Conservation (phyloP, 768 basidiomycete genomes). For the Psilocybe sp. region DNA sequence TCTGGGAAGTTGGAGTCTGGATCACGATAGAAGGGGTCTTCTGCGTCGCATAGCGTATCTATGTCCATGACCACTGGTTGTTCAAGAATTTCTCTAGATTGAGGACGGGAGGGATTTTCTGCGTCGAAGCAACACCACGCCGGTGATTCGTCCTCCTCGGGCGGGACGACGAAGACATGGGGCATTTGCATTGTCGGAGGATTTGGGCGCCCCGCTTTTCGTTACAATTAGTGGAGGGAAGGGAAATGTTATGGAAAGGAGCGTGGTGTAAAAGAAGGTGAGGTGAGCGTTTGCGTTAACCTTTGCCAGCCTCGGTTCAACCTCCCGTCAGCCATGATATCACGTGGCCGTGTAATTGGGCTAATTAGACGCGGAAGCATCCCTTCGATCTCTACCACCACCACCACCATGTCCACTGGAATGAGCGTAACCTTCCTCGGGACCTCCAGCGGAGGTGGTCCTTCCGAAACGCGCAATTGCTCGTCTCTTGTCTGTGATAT, state of each 20-base stretch:
- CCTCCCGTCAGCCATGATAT: conserved; percentile 20
- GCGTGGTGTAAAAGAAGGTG: conserved; percentile 8
- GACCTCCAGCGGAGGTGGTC: conserved; percentile 76
- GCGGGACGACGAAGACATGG: conserved; percentile 54
- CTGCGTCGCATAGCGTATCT: conserved; percentile 8
- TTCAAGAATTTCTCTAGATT: conserved; percentile 14
- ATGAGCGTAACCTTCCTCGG: conserved; percentile 73
- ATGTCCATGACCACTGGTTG: conserved; percentile 12
- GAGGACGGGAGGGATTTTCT: conserved; percentile 18
- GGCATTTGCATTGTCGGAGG: conserved; percentile 31
- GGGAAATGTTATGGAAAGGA: conserved; percentile 9
- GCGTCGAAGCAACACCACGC: conserved; percentile 61
- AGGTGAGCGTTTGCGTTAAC: background rate
- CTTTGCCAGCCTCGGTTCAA: background rate
- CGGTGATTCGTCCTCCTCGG: conserved; percentile 54
- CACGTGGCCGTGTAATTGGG: conserved; percentile 27
- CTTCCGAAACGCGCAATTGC: conserved; percentile 69
- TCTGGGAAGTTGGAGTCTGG: conserved; percentile 6
- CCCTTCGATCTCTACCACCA: conserved; percentile 1
- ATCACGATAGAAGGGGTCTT: conserved; percentile 19
- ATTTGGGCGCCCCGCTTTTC: conserved; percentile 4
- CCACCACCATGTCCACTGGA: conserved; percentile 29
- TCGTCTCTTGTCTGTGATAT: conserved; percentile 69
- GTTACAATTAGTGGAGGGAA: conserved; percentile 5
- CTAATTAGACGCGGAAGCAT: background rate